Conservation (phyloP, 176 grass and related monocot genomes). For the Pontederia paniculata region DNA sequence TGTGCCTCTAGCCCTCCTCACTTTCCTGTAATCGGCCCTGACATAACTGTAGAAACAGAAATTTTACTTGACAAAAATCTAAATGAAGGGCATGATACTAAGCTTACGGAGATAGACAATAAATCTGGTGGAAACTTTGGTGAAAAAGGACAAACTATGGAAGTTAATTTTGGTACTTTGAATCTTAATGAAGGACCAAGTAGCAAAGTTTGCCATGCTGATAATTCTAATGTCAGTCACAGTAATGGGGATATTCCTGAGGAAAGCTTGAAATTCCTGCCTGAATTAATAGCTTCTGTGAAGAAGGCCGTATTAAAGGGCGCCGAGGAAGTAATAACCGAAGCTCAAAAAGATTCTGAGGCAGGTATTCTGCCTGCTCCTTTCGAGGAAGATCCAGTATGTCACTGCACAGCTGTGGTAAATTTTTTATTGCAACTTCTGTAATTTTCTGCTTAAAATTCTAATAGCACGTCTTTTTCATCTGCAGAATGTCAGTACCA, state of each 20-base stretch:
- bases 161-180: constrained; percentile 23
- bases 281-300: constrained; percentile 61
- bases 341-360: constrained; percentile 23
- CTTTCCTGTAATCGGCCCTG: constrained; percentile 19
- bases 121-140: not conserved
- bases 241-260: constrained; percentile 32
- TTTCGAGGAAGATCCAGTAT: constrained; percentile 28
- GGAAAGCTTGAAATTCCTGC: constrained; percentile 42
- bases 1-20: constrained; percentile 18
- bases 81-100: constrained; percentile 23
- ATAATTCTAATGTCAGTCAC: constrained; percentile 13
- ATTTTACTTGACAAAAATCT: constrained; percentile 18
- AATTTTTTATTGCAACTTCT: constrained; percentile 22
- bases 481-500: constrained; percentile 27
- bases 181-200: constrained; percentile 24
- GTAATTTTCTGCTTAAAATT: not conserved
- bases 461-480: not conserved
- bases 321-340: constrained; percentile 23
- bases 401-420: constrained; percentile 29
- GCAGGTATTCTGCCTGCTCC: constrained; percentile 17
- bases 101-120: not conserved
- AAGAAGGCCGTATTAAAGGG: constrained; percentile 55
- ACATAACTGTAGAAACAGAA: constrained; percentile 21
- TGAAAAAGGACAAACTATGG: not conserved
- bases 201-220: constrained; percentile 18